Base-by-base conservation (phyloP, 148 eudicot species). In the Chenopodium formosanum region DNA sequence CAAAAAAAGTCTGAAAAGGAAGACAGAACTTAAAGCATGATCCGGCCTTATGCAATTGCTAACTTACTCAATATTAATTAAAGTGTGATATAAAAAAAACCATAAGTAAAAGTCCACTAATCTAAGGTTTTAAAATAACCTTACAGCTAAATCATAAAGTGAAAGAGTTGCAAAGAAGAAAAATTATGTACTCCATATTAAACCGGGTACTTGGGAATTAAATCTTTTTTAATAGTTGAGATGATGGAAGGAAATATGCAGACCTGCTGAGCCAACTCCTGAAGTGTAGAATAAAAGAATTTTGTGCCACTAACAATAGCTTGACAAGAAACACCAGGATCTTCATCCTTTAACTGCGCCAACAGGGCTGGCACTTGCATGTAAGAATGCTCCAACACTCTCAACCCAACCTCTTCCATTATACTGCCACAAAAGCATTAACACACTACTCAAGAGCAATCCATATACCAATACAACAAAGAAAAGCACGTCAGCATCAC, bases 241-340 rank as follows among this genome's bases (percentile, higher is more conserved):
- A 37, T 4, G 14, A 77, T 40, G 58, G 17, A 9, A 46, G 27
- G 70, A 56, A 22, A 70, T 68, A 74, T 82, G 82, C 75, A 86
- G 73, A 93, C 99, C 99, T 95, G 99, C 44, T 86, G 82, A 58
- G 87, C 82, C 78, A 95, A 87, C 82, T 91, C 97, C 84, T 95
- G 91, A 77, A 95, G 76, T 71, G 88, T 81, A 25, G 78, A 85
- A 85, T 84, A 83, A 78, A 95, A 92, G 63, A 95, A 82, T 75
- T 91, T 91, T 77, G 86, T 89, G 82, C 92, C 91, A 74, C 79
- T 88, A 72, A 87, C 76, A 81, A 95, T 90, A 79, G 97, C 84
- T 88, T 92, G 92, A 67, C 86, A 80, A 62, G 90, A 90, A 70
- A 95, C 92, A 74, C 71, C 53, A 52, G 88, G 86, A 77, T 91